A percentile compares a stretch with the other conserved stretches of the same genome.
Conservation (phyloP, 1,284 basidiomycete species). For the Thelephora terrestris region DNA sequence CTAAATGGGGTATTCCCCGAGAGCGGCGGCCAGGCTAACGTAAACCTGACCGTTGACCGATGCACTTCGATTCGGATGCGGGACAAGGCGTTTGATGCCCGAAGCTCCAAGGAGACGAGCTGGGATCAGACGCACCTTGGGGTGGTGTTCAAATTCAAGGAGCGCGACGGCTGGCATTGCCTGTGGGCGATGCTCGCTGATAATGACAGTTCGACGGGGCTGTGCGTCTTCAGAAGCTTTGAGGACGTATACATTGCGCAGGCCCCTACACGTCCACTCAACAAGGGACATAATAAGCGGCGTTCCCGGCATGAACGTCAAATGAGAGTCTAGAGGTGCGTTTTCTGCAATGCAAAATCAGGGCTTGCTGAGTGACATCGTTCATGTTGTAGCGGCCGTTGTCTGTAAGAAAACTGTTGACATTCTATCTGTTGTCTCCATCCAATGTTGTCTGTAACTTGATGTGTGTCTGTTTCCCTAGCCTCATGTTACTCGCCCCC, state of each 20-base stretch:
- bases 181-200: conserved; percentile 51
- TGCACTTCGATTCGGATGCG: conserved; percentile 44
- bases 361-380: too few relatives aligned
- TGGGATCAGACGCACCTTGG: conserved; percentile 52
- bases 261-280: conserved; percentile 12
- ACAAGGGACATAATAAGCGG: conserved; percentile 7
- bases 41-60: conserved; percentile 36
- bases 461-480: too few relatives aligned
- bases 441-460: too few relatives aligned
- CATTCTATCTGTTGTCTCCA: too few relatives aligned
- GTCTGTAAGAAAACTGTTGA: too few relatives aligned
- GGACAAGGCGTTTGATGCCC: conserved; percentile 44
- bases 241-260: conserved; percentile 41
- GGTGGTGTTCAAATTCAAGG: conserved; percentile 36
- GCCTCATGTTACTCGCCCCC: too few relatives aligned
- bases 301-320: background rate
- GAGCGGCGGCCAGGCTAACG: conserved; percentile 23
- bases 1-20: conserved; percentile 32
- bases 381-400: too few relatives aligned
- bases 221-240: conserved; percentile 47
- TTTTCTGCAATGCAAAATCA: too few relatives aligned
- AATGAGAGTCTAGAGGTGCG: too few relatives aligned
- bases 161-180: conserved; percentile 43
- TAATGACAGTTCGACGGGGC: conserved; percentile 28
- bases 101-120: conserved; percentile 13